A percentile compares a stretch with the other conserved stretches of the same genome.
Evolutionary conservation across 805 yeast species (phyloP).

Genomic region (Hyphopichia homilentoma): DNA sequence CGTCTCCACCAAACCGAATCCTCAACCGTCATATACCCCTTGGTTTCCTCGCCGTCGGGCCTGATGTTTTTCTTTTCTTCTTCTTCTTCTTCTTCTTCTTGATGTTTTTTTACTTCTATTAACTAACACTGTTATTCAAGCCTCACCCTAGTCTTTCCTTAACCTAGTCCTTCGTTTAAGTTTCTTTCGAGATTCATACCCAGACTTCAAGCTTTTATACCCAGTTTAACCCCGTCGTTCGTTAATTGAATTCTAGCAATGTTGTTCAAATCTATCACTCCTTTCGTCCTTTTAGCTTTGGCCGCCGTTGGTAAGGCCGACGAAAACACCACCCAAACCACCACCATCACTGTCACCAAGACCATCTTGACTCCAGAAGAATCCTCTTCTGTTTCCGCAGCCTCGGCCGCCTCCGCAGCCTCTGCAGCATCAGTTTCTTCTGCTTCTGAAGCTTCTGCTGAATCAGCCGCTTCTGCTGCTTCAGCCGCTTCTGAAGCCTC

Average conservation of each 20-base stretch:
- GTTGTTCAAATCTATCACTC: constrained; percentile 7
- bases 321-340: constrained; percentile 34
- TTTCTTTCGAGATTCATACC: neutral
- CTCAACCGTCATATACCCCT: too few species aligned
- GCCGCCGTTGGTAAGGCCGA: constrained; percentile 12
- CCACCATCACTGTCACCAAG: constrained; percentile 40
- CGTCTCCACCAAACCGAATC: too few species aligned
- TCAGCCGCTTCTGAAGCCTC: constrained; percentile 21
- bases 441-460: constrained; percentile 15
- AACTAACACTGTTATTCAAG: neutral
- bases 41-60: too few species aligned
- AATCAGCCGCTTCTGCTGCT: constrained; percentile 18
- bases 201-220: constrained; percentile 1
- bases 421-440: constrained; percentile 12
- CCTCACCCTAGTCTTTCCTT: constrained; percentile 17
- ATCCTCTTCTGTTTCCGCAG: constrained; percentile 24
- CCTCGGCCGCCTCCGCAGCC: constrained; percentile 15
- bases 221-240: constrained; percentile 1
- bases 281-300: constrained; percentile 9
- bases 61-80: too few species aligned
- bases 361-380: constrained; percentile 47
- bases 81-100: neutral
- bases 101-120: neutral
- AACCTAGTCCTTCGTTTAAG: constrained; percentile 1
- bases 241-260: constrained; percentile 1